Base-by-base conservation (phyloP, 768 basidiomycete genomes). In the Inosperma sp. region DNA sequence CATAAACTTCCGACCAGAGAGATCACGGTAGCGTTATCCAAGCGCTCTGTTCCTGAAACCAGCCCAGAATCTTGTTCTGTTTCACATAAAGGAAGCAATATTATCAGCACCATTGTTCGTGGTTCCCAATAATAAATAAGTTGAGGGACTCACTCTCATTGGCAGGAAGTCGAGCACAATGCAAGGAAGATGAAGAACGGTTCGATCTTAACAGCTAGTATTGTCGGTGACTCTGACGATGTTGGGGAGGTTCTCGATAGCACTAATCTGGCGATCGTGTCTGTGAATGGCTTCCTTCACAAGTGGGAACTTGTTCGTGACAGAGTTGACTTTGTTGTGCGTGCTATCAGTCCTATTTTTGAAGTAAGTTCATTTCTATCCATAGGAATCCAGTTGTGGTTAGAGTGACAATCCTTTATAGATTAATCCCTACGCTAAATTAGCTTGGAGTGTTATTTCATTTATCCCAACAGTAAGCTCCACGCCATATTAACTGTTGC, bases 401-500 rank as follows among this genome's bases (percentile, higher is more conserved):
- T 27, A 27, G n/a, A 5, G 33, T 5, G 19, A n/a, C 17, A n/a
- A n/a, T 21, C 21, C 17, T 45, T 33, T 22, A 5, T 31, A 45
- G 43, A 3, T 45, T 41, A 8, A n/a, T n/a, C 19, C 6, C 22
- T 16, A 21, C 7, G 7, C 22, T 25, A 41, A 4, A 25, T 16
- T 41, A 23, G 39, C n/a, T 25, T 12, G 39, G 39, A 41, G 22
- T 5, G 30, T 33, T 13, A 22, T 45, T 22, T 45, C 30, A 6
- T 45, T 33, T 33, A 45, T 45, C 33, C 43, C 43, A 5, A 49
- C 21, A 35, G 48, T 49, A 25, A 25, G 22, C 23, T 34, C n/a
- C 30, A 14, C 26, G 40, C 44, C 3, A 7, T 13, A 25, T 3
- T 41, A 25, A 6, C n/a, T n/a, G n/a, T n/a, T n/a, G n/a, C 6